phyloP scores from a whole-genome alignment of 2,329 filamentous ascomycete species.

The Clonostachys rhizophaga region DNA sequence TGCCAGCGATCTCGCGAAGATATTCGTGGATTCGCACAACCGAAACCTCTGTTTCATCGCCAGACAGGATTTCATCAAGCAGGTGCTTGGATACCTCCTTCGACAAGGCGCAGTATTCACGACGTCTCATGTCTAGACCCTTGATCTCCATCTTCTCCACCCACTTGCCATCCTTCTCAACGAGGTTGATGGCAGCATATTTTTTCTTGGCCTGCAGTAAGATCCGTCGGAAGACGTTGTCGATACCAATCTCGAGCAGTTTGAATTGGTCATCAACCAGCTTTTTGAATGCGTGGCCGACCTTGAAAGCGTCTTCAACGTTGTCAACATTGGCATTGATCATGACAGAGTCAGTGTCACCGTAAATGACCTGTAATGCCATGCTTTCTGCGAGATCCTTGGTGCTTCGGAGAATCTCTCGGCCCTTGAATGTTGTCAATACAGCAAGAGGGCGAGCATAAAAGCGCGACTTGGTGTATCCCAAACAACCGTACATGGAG shows the following conservation, averaged over 20 bases:
- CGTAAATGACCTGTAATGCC: slow-evolving; percentile 92
- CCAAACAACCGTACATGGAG: slow-evolving; percentile 98
- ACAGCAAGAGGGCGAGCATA: slow-evolving; percentile 93
- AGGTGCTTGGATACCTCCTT: slow-evolving; percentile 91
- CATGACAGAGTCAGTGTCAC: slow-evolving; percentile 99
- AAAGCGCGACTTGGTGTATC: slow-evolving; percentile 95
- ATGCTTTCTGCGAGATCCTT: slow-evolving; percentile 93
- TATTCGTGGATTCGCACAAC: slow-evolving; percentile 92
- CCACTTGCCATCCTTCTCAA: slow-evolving; percentile 84
- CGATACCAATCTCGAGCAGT: slow-evolving; percentile 94
- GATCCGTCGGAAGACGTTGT: slow-evolving; percentile 92
- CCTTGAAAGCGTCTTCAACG: slow-evolving; percentile 82
- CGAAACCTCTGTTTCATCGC: slow-evolving; percentile 84
- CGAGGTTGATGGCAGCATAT: slow-evolving; percentile 93
- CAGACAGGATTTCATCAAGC: slow-evolving; percentile 90
- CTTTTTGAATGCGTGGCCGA: slow-evolving; percentile 92
- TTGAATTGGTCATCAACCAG: slow-evolving; percentile 92
- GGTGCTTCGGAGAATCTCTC: slow-evolving; percentile 93
- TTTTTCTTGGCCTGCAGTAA: slow-evolving; percentile 98
- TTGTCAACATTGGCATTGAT: slow-evolving; percentile 98
- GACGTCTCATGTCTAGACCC: slow-evolving; percentile 93
- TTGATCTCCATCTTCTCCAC: slow-evolving; percentile 97
- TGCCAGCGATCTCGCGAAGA: slow-evolving; percentile 73
- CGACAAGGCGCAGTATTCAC: slow-evolving; percentile 92
- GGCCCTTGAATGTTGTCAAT: slow-evolving; percentile 93